These are phyloP conservation scores for Zizania palustris DNA, from an alignment of 202 grass and related monocot species.

Conservation along the genomic window DNA sequence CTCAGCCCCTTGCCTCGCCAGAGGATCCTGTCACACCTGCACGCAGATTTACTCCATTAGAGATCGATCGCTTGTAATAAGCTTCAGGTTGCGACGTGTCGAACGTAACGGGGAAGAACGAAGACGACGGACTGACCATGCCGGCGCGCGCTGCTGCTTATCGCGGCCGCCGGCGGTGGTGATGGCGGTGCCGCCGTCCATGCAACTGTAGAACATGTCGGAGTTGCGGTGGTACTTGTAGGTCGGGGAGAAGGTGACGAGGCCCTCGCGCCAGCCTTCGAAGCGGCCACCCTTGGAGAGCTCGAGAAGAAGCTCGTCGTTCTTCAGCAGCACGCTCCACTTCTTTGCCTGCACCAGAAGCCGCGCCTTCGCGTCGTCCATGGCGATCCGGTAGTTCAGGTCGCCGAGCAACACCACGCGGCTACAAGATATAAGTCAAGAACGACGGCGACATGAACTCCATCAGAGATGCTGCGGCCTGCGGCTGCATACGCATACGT, in stretches of 20 bases:
- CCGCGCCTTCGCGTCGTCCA: conserved; percentile 53
- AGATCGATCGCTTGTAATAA: neutral
- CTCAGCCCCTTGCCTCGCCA: conserved; percentile 73
- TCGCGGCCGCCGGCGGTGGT: neutral
- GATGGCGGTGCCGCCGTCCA: neutral
- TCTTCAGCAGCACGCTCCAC: conserved; percentile 70
- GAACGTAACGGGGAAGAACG: neutral
- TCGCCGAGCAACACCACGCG: conserved; percentile 72
- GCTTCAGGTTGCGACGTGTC: neutral
- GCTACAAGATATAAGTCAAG: conserved; percentile 34
- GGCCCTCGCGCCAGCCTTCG: conserved; percentile 73
- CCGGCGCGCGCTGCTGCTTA: conserved; percentile 56
- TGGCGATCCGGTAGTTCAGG: conserved; percentile 82
- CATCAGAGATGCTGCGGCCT: neutral
- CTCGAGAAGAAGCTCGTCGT: conserved; percentile 73
- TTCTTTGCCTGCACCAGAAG: conserved; percentile 57
- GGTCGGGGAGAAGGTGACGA: conserved; percentile 71
- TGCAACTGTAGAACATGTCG: conserved; percentile 59
- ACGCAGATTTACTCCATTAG: neutral
- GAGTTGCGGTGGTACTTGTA: conserved; percentile 79
- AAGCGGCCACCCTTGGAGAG: conserved; percentile 51
- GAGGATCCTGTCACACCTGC: conserved; percentile 85
- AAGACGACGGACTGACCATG: conserved; percentile 53
- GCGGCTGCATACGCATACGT: conserved; percentile 3
- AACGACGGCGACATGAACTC: conserved; percentile 1